Conservation (phyloP, 495 filamentous ascomycete species). For the Xylaria telfairii region DNA sequence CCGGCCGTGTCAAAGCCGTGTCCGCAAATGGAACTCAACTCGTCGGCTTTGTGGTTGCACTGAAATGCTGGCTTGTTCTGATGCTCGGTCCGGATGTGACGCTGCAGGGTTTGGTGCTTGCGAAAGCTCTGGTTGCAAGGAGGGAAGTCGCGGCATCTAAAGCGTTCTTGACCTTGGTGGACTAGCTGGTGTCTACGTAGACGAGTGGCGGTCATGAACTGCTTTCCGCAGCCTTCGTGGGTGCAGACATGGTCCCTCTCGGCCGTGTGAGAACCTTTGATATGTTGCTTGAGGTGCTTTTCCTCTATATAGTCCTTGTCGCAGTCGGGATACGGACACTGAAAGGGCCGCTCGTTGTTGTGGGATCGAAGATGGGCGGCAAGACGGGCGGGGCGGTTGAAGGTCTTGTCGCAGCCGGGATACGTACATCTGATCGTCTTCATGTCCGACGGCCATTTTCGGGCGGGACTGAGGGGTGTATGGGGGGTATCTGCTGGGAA, state of each 20-base stretch:
- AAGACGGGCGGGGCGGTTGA: conserved; percentile 83
- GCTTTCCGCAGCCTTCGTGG: conserved; percentile 74
- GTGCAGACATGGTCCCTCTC: conserved; percentile 74
- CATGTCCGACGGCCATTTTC: conserved; percentile 68
- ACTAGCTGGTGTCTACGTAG: conserved; percentile 70
- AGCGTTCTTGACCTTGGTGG: conserved; percentile 72
- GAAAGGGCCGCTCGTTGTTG: conserved; percentile 75
- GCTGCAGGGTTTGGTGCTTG: conserved; percentile 84
- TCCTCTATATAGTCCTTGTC: conserved; percentile 81
- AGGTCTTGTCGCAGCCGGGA: conserved; percentile 76
- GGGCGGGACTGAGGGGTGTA: conserved; percentile 61
- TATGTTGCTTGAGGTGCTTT: conserved; percentile 82
- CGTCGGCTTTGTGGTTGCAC: conserved; percentile 65
- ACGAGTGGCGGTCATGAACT: conserved; percentile 76
- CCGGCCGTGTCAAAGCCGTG: conserved; percentile 73
- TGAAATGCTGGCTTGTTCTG: conserved; percentile 69
- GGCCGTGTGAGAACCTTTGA: conserved; percentile 79
- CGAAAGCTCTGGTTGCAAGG: conserved; percentile 82
- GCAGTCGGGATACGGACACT: conserved; percentile 71
- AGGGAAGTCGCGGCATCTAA: conserved; percentile 73
- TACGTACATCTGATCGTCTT: conserved; percentile 76
- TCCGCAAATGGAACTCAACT: conserved; percentile 64
- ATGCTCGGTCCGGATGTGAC: conserved; percentile 78
- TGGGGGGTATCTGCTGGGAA: conserved; percentile 55
- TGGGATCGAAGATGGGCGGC: conserved; percentile 80